These are phyloP conservation scores for Suhomyces sp. DNA, from an alignment of 805 yeast genomes.

Conservation along the genomic window DNA sequence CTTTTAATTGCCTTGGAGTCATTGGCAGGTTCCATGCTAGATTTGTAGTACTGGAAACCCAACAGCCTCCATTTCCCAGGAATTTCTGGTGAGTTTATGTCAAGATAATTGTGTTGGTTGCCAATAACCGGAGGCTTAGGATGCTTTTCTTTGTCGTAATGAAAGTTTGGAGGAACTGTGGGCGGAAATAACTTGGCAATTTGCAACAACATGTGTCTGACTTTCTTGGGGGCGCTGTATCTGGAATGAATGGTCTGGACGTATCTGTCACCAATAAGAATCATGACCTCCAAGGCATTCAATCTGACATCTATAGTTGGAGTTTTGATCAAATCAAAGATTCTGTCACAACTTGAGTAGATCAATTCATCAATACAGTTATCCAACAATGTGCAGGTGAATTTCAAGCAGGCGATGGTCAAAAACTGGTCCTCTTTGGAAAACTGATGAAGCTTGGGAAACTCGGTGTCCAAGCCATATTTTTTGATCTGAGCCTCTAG, in stretches of 20 bases:
- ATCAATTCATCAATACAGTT: constrained; percentile 66
- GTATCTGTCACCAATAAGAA: constrained; percentile 59
- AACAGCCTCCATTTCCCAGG: constrained; percentile 59
- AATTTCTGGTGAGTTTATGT: constrained; percentile 39
- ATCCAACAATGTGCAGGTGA: constrained; percentile 61
- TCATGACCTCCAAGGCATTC: constrained; percentile 58
- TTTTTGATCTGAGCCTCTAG: constrained; percentile 52
- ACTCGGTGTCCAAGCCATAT: constrained; percentile 48
- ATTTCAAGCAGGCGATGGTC: constrained; percentile 53
- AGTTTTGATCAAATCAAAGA: constrained; percentile 56
- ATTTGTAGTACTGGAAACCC: constrained; percentile 49
- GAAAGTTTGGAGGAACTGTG: constrained; percentile 31
- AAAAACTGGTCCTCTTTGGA: constrained; percentile 44
- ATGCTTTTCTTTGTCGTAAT: constrained; percentile 6
- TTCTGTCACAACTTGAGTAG: constrained; percentile 62
- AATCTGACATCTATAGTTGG: constrained; percentile 59
- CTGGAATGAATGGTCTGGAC: constrained; percentile 43
- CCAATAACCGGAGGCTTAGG: constrained; percentile 25
- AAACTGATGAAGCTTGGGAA: constrained; percentile 47
- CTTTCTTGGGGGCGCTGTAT: constrained; percentile 41
- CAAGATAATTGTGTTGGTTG: constrained; percentile 46
- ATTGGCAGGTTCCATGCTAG: constrained; percentile 9
- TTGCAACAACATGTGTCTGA: constrained; percentile 46
- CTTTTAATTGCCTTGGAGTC: constrained; percentile 9
- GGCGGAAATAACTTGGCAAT: constrained; percentile 57